These are phyloP conservation scores for Anisodus tanguticus DNA, from an alignment of 257 asterid species.

Conservation along the genomic window DNA sequence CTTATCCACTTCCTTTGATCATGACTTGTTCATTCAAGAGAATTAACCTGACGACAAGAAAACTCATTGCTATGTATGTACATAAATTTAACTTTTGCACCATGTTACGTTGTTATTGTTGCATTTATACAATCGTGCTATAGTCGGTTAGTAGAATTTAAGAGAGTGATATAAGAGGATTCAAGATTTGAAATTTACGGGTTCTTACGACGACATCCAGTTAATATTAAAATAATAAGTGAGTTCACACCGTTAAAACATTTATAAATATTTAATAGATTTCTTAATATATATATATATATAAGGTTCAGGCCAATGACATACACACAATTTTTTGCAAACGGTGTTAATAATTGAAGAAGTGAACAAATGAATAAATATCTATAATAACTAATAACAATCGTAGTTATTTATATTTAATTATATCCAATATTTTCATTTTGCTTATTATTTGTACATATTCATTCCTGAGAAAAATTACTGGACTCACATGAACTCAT, in stretches of 20 bases:
- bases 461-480: background rate
- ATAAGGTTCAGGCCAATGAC: no score
- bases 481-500: background rate
- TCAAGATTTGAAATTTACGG: background rate
- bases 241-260: background rate
- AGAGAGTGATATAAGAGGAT: background rate
- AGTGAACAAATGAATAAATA: no score
- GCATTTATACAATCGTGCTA: background rate
- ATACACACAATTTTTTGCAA: no score
- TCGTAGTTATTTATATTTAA: no score
- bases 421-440: no score
- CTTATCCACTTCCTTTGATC: background rate
- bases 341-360: no score
- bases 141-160: background rate
- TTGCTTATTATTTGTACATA: no score
- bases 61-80: background rate
- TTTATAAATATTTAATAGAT: no score
- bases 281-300: no score
- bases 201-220: background rate
- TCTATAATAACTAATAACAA: no score
- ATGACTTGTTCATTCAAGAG: conserved; percentile 23
- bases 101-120: background rate
- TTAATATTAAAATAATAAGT: no score
- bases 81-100: background rate
- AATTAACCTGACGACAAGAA: background rate